Conservation (phyloP, 495 filamentous ascomycete species). For the Neurospora sp. region DNA sequence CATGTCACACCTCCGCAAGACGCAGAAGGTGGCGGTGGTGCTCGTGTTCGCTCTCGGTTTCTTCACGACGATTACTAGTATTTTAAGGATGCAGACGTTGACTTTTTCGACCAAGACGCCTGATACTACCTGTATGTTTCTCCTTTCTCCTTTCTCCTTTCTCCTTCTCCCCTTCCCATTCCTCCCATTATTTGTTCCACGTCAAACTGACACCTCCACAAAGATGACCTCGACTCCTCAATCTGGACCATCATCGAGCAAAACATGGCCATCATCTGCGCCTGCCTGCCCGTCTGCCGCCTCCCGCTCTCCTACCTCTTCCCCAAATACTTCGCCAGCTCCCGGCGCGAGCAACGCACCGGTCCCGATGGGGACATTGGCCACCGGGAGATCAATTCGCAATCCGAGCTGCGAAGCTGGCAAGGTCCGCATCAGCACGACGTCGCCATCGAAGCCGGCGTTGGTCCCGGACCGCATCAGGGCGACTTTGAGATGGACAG, state of each 20-base stretch:
- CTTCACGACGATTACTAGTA: conserved; percentile 15
- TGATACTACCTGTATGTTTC: conserved; percentile 11
- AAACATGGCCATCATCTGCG: conserved; percentile 38
- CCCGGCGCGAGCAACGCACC: not conserved
- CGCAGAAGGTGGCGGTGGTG: conserved; percentile 27
- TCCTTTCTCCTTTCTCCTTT: not conserved
- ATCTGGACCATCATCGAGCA: conserved; percentile 39
- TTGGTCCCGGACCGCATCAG: not conserved
- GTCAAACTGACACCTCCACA: not conserved
- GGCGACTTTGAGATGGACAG: not conserved
- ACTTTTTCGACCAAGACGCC: conserved; percentile 9
- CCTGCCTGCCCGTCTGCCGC: conserved; percentile 33
- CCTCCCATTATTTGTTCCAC: not conserved
- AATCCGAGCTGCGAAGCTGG: not conserved
- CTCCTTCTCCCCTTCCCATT: not conserved
- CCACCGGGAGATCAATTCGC: not conserved
- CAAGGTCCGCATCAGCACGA: not conserved
- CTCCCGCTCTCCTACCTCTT: conserved; percentile 19
- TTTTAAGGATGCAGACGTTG: conserved; percentile 15
- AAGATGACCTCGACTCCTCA: conserved; percentile 24
- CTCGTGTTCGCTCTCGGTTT: conserved; percentile 28
- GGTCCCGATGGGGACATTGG: not conserved
- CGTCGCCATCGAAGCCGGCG: not conserved
- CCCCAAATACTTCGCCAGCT: conserved; percentile 11
- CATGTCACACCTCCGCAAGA: conserved; percentile 17